Evolutionary conservation across 768 basidiomycete species (phyloP).

Genomic region (Pleurotus tuber-regium): DNA sequence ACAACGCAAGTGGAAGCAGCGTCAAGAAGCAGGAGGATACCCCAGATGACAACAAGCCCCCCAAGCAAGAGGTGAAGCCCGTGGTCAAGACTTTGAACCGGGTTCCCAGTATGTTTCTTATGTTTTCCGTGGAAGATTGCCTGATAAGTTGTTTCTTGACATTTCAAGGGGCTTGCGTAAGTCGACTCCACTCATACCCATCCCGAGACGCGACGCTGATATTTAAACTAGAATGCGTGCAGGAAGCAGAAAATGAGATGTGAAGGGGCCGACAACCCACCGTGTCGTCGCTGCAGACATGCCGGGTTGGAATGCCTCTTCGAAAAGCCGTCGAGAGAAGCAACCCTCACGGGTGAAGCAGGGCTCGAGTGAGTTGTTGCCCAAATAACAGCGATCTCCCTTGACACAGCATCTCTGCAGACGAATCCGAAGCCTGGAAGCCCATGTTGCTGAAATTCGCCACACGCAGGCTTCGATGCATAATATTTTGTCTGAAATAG

Average conservation of each 20-base stretch:
- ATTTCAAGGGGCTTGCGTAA: constrained; percentile 74
- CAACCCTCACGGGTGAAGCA: constrained; percentile 84
- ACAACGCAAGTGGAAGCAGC: constrained; percentile 23
- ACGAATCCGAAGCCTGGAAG: constrained; percentile 86
- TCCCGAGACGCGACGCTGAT: constrained; percentile 19
- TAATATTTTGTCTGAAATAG: constrained; percentile 76
- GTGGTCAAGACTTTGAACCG: constrained; percentile 76
- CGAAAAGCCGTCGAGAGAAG: constrained; percentile 89
- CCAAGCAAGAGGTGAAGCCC: constrained; percentile 71
- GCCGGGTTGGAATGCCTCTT: constrained; percentile 91
- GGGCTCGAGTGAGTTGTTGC: constrained; percentile 71
- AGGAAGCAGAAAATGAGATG: constrained; percentile 97
- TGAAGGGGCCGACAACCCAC: constrained; percentile 94
- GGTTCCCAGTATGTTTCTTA: constrained; percentile 70
- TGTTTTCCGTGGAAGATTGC: constrained; percentile 16
- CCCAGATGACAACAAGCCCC: constrained; percentile 45
- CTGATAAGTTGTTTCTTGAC: constrained; percentile 16
- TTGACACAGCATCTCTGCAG: constrained; percentile 37
- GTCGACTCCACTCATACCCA: constrained; percentile 22
- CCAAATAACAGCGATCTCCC: constrained; percentile 9
- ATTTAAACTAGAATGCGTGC: constrained; percentile 75
- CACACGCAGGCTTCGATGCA: constrained; percentile 74
- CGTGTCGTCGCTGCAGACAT: constrained; percentile 91
- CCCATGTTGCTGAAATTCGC: constrained; percentile 82
- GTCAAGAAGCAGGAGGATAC: constrained; percentile 68